Evolutionary conservation across 192 early-diverging fungal genomes (phyloP).

Genomic region (Podila epicladia): DNA sequence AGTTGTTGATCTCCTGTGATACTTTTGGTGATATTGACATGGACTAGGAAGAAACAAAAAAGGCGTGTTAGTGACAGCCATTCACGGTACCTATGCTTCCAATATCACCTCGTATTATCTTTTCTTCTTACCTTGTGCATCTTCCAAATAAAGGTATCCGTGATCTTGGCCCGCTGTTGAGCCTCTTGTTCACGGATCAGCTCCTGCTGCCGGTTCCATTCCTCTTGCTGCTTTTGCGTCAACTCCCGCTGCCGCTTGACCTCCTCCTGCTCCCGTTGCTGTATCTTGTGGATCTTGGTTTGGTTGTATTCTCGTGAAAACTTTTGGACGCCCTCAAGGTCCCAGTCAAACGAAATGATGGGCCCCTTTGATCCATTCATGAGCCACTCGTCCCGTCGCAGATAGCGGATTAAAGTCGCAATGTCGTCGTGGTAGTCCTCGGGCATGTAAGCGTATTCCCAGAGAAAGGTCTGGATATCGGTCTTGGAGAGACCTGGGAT

Average conservation of each 20-base stretch:
- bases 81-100: background rate
- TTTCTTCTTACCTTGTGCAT: constrained; percentile 27
- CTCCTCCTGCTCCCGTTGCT: constrained; percentile 36
- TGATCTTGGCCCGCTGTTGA: constrained; percentile 1
- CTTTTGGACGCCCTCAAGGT: constrained; percentile 43
- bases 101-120: background rate
- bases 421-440: constrained; percentile 47
- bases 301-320: constrained; percentile 40
- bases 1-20: constrained; percentile 3
- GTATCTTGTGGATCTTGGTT: constrained; percentile 31
- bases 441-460: constrained; percentile 44
- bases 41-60: constrained; percentile 2
- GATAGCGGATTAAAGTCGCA: constrained; percentile 43
- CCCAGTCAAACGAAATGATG: constrained; percentile 38
- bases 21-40: background rate
- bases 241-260: constrained; percentile 16
- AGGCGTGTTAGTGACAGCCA: background rate
- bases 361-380: constrained; percentile 42
- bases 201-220: constrained; percentile 39
- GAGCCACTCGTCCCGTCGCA: constrained; percentile 42
- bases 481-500: constrained; percentile 43
- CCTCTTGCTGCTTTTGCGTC: constrained; percentile 24
- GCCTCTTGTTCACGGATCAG: constrained; percentile 22
- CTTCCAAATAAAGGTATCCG: constrained; percentile 41
- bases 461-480: constrained; percentile 46